Evolutionary conservation across 139 green algal genomes (phyloP).

Genomic region (Nannochloris sp.): DNA sequence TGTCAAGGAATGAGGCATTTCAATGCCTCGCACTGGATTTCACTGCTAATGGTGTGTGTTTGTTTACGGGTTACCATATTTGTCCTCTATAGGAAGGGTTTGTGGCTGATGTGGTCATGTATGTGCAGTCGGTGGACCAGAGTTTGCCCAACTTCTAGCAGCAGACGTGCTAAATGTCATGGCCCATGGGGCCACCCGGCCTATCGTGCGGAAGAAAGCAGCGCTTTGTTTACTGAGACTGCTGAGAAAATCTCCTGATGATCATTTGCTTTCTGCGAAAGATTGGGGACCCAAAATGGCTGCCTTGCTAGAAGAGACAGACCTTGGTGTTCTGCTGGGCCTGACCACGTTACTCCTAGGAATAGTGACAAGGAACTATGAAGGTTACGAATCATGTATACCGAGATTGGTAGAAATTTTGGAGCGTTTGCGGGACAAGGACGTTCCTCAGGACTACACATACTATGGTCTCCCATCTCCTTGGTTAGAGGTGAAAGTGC

Average conservation of each 20-base stretch:
- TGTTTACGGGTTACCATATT: background rate
- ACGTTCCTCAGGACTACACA: conserved; percentile 89
- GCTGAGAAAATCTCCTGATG: conserved; percentile 78
- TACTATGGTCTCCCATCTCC: conserved; percentile 97
- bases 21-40: conserved; percentile 91
- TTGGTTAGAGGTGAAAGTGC: conserved; percentile 91
- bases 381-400: conserved; percentile 70
- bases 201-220: conserved; percentile 94
- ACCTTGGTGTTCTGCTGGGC: conserved; percentile 81
- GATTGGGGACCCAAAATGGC: conserved; percentile 36
- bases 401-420: conserved; percentile 72
- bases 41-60: conserved; percentile 64
- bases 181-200: conserved; percentile 59
- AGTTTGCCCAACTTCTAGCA: conserved; percentile 89
- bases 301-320: conserved; percentile 79
- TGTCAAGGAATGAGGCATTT: conserved; percentile 86
- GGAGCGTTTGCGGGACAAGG: conserved; percentile 62
- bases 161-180: conserved; percentile 87
- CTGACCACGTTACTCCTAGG: conserved; percentile 76
- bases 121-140: conserved; percentile 78
- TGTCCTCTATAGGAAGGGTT: too few species aligned
- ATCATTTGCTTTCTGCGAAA: conserved; percentile 53
- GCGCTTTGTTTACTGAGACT: conserved; percentile 89
- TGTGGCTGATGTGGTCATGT: background rate
- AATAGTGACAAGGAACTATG: conserved; percentile 58